These are phyloP conservation scores for Alternaria gaisen DNA, from an alignment of 2,329 filamentous ascomycete species.

Conservation along the genomic window DNA sequence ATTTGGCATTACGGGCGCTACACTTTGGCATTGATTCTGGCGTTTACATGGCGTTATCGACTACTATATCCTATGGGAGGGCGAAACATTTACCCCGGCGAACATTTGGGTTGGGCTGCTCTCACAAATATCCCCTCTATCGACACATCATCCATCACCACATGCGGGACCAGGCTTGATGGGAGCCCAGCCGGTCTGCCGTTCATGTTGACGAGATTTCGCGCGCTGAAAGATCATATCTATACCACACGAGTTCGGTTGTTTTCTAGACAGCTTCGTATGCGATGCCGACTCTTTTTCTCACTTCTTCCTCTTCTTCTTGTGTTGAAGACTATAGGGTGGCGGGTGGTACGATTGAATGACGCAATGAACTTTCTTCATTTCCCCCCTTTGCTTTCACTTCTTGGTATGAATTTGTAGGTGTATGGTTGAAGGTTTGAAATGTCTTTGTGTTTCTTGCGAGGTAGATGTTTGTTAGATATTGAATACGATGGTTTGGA, in stretches of 20 bases:
- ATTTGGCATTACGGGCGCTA: slow-evolving; percentile 8
- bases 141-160: neutral
- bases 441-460: neutral
- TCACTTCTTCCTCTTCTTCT: neutral
- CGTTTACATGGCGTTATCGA: slow-evolving; percentile 5
- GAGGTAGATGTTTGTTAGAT: neutral
- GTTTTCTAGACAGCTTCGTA: neutral
- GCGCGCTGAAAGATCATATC: neutral
- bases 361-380: slow-evolving; percentile 12
- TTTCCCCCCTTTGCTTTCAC: neutral
- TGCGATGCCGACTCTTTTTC: slow-evolving; percentile 1
- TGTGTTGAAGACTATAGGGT: slow-evolving; percentile 4
- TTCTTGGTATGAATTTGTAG: neutral
- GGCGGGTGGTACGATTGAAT: slow-evolving; percentile 14
- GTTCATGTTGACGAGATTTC: neutral
- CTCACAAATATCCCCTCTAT: slow-evolving; percentile 2
- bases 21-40: slow-evolving; percentile 11
- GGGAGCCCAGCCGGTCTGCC: neutral
- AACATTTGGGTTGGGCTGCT: neutral
- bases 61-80: neutral
- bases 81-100: neutral
- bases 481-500: neutral
- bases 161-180: neutral
- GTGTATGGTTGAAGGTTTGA: neutral
- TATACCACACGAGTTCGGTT: slow-evolving; percentile 6